These are phyloP conservation scores for Dipteronia sinensis DNA, from an alignment of 345 rosid species.

Conservation along the genomic window DNA sequence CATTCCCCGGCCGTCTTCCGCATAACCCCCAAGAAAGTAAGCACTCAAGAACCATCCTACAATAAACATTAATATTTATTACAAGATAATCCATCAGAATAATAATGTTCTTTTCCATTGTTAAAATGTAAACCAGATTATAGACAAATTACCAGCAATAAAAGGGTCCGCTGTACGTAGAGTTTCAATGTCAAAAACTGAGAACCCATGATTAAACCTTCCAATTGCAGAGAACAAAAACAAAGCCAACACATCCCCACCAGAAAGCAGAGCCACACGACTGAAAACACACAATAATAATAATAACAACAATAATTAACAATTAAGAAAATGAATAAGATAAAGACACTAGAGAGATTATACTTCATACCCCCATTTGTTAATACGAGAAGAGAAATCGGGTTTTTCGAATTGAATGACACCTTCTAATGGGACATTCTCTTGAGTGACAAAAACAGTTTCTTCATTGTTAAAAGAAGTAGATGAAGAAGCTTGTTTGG, in stretches of 20 bases:
- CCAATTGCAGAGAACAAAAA: constrained; percentile 84
- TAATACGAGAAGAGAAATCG: constrained; percentile 43
- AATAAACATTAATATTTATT: constrained; percentile 7
- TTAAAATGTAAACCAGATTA: not conserved
- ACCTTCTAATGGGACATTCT: constrained; percentile 79
- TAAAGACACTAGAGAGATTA: not conserved
- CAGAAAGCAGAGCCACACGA: constrained; percentile 78
- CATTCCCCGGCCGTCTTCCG: constrained; percentile 81
- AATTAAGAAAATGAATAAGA: not conserved
- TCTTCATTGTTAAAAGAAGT: constrained; percentile 32
- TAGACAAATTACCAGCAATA: constrained; percentile 59
- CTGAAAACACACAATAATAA: constrained; percentile 30
- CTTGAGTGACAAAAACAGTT: constrained; percentile 63
- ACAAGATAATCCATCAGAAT: not conserved
- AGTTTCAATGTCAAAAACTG: constrained; percentile 62
- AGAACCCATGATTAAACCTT: constrained; percentile 84
- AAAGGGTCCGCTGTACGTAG: constrained; percentile 97
- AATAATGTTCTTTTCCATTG: not conserved
- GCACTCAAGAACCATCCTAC: constrained; percentile 95
- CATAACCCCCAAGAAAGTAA: constrained; percentile 88
- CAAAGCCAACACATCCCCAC: constrained; percentile 86
- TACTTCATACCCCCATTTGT: constrained; percentile 69
- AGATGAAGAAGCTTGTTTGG: constrained; percentile 33
- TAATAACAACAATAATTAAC: not conserved
- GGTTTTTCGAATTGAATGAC: constrained; percentile 91